phyloP scores from a whole-genome alignment of 1,284 basidiomycete genomes.

The Agroathelia rolfsii region DNA sequence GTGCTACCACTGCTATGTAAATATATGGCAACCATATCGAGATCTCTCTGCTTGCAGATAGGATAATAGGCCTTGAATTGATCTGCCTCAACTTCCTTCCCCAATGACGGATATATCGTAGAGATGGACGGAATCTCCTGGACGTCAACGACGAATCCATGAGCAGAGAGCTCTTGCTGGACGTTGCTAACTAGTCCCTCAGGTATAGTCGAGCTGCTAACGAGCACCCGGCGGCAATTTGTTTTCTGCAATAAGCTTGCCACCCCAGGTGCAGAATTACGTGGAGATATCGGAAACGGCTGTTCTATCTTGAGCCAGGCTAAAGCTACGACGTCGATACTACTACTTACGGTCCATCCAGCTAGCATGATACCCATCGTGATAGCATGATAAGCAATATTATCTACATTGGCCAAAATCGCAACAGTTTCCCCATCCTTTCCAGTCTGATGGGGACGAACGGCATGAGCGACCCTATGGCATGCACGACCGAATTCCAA shows the following conservation, averaged over 20 bases:
- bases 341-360: constrained; percentile 19
- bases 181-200: constrained; percentile 13
- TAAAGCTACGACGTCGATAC: no score
- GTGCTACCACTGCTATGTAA: constrained; percentile 21
- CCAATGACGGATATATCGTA: constrained; percentile 21
- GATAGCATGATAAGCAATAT: constrained; percentile 22
- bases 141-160: constrained; percentile 11
- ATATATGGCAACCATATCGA: constrained; percentile 14
- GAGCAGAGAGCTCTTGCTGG: constrained; percentile 8
- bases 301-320: constrained; percentile 12
- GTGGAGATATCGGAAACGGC: constrained; percentile 25
- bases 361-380: constrained; percentile 20
- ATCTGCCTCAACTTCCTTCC: constrained; percentile 14
- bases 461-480: constrained; percentile 21
- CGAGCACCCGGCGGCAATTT: constrained; percentile 15
- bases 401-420: constrained; percentile 21
- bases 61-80: constrained; percentile 15
- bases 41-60: constrained; percentile 9
- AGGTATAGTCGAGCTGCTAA: constrained; percentile 17
- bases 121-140: constrained; percentile 17
- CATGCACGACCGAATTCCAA: constrained; percentile 18
- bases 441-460: constrained; percentile 18
- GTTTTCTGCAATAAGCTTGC: constrained; percentile 16
- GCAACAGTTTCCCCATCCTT: constrained; percentile 21
- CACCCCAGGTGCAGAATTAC: constrained; percentile 19